phyloP scores from a whole-genome alignment of 2,329 filamentous ascomycete genomes.

The Trichoderma pleuroti region DNA sequence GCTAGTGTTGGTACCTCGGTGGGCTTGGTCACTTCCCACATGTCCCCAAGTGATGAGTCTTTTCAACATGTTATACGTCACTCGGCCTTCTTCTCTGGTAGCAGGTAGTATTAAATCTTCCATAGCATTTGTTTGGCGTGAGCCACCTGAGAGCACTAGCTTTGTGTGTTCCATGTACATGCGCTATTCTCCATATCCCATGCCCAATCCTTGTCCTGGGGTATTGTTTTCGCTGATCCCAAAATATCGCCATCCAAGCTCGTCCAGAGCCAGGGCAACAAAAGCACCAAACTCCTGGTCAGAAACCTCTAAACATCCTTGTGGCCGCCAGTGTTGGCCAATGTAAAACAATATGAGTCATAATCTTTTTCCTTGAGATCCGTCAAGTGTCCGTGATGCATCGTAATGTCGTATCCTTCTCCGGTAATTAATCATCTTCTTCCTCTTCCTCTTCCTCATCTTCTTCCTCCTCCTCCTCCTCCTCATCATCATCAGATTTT shows the following conservation, averaged over 20 bases:
- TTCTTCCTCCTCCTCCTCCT: constrained; percentile 43
- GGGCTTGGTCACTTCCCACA: background rate
- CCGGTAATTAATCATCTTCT: constrained; percentile 22
- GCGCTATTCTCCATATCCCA: background rate
- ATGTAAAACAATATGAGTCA: background rate
- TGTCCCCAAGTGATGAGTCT: constrained; percentile 1
- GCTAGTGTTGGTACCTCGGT: background rate
- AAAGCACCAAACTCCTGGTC: background rate
- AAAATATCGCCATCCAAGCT: background rate
- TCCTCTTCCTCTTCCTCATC: constrained; percentile 37
- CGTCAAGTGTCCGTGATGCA: background rate
- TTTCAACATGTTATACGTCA: background rate
- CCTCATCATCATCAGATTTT: constrained; percentile 56
- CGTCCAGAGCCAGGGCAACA: background rate
- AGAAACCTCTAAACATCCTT: background rate
- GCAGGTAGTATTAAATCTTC: too few relatives aligned
- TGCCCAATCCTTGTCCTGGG: background rate
- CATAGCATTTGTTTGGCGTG: constrained; percentile 6
- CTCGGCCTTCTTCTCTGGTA: background rate
- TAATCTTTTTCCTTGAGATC: background rate
- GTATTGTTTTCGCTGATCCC: background rate
- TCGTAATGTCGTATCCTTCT: background rate
- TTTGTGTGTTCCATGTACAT: constrained; percentile 10
- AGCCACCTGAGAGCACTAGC: background rate
- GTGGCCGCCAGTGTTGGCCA: background rate